A percentile compares a stretch with the other conserved stretches of the same genome.
Conservation (phyloP, 768 basidiomycete species). For the Dentipellis fragilis region DNA sequence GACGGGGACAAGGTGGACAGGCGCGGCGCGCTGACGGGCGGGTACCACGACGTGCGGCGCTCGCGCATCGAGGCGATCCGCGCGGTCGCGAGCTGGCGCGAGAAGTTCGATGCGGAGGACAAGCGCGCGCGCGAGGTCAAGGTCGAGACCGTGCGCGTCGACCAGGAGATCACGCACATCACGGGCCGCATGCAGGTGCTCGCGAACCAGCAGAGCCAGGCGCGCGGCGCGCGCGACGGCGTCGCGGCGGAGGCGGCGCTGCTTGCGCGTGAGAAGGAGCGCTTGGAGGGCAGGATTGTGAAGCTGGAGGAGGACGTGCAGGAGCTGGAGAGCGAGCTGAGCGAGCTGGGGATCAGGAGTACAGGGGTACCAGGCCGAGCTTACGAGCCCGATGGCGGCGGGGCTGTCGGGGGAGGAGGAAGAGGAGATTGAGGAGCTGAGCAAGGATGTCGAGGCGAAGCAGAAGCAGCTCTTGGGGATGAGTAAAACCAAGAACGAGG, state of each 20-base stretch:
- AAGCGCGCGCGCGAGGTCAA: slow-evolving; percentile 67
- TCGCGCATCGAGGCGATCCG: slow-evolving; percentile 87
- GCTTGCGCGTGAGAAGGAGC: slow-evolving; percentile 62
- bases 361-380: slow-evolving; percentile 55
- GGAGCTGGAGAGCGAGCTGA: slow-evolving; percentile 66
- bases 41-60: slow-evolving; percentile 86
- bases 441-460: slow-evolving; percentile 65
- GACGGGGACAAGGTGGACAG: slow-evolving; percentile 97
- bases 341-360: slow-evolving; percentile 50
- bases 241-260: slow-evolving; percentile 51
- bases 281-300: slow-evolving; percentile 45
- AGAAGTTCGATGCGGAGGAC: slow-evolving; percentile 58
- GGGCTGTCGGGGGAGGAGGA: slow-evolving; percentile 70
- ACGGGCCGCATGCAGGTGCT: slow-evolving; percentile 66
- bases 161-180: slow-evolving; percentile 77
- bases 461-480: slow-evolving; percentile 64
- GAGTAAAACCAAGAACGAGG: slow-evolving; percentile 60
- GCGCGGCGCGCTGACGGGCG: slow-evolving; percentile 92
- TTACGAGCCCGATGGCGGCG: slow-evolving; percentile 65
- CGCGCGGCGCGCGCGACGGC: slow-evolving; percentile 56
- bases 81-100: slow-evolving; percentile 63
- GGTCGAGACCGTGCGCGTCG: slow-evolving; percentile 52
- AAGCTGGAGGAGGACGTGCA: slow-evolving; percentile 58
- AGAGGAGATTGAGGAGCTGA: slow-evolving; percentile 49
- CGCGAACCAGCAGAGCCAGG: slow-evolving; percentile 60